These are phyloP conservation scores for Trichophyton rubrum DNA, from an alignment of 2,329 filamentous ascomycete species.

Conservation along the genomic window DNA sequence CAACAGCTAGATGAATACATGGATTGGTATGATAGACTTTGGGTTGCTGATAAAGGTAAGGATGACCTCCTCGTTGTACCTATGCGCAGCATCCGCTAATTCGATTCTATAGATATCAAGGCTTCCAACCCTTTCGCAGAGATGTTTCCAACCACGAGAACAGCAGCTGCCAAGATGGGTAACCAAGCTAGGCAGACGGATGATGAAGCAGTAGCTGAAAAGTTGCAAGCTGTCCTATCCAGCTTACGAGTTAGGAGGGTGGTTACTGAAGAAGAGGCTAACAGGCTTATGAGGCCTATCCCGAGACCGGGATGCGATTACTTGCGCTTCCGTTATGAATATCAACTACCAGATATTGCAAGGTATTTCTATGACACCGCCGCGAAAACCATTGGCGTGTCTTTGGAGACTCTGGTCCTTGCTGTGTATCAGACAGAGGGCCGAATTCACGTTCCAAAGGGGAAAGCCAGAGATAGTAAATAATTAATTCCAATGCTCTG, in stretches of 20 bases:
- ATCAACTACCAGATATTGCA: conserved; percentile 36
- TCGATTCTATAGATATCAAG: conserved; percentile 2
- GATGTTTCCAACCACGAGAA: conserved; percentile 30
- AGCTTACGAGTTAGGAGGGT: conserved; percentile 28
- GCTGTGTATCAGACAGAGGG: conserved; percentile 41
- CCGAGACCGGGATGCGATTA: conserved; percentile 41
- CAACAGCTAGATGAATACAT: conserved; percentile 61
- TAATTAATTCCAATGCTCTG: not conserved
- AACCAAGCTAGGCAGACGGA: conserved; percentile 10
- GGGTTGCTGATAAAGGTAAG: conserved; percentile 31
- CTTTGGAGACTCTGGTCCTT: conserved; percentile 38
- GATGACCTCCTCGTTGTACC: not conserved
- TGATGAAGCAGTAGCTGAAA: conserved; percentile 22
- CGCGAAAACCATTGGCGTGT: conserved; percentile 39
- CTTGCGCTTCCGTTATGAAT: conserved; percentile 35
- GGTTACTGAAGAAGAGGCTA: conserved; percentile 25
- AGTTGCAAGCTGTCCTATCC: conserved; percentile 34
- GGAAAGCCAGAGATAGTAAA: not conserved
- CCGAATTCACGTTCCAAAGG: conserved; percentile 20
- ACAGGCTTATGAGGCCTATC: conserved; percentile 17
- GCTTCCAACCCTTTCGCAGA: conserved; percentile 26
- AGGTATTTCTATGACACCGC: conserved; percentile 40
- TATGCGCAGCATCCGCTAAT: not conserved
- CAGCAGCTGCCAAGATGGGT: conserved; percentile 8
- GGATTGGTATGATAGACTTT: conserved; percentile 63